phyloP scores from a whole-genome alignment of 768 basidiomycete genomes.

The Pisolithus orientalis region DNA sequence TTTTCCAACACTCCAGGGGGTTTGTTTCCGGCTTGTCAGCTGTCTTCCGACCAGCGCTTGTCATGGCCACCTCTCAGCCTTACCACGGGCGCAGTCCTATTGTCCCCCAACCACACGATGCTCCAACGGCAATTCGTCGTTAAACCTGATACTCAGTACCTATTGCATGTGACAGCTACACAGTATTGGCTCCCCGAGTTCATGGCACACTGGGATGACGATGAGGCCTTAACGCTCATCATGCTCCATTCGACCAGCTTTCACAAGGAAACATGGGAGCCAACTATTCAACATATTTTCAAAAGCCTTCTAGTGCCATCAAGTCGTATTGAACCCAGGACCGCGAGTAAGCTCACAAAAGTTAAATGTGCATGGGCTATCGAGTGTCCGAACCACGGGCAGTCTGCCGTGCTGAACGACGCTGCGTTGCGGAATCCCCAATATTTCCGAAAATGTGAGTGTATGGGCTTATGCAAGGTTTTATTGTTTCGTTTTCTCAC shows the following conservation, averaged over 20 bases:
- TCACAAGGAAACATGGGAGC: conserved; percentile 72
- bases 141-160: conserved; percentile 36
- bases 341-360: conserved; percentile 2
- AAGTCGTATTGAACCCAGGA: too few relatives aligned
- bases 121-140: conserved; percentile 26
- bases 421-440: conserved; percentile 36
- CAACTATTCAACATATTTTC: conserved; percentile 47
- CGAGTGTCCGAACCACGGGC: conserved; percentile 71
- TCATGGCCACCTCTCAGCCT: too few relatives aligned
- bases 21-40: too few relatives aligned
- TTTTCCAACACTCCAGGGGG: too few relatives aligned
- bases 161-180: conserved; percentile 50
- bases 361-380: conserved; percentile 50
- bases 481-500: not conserved
- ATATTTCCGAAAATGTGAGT: conserved; percentile 43
- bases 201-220: conserved; percentile 30
- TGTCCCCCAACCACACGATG: conserved; percentile 7
- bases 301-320: conserved; percentile 10
- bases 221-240: conserved; percentile 48
- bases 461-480: not conserved
- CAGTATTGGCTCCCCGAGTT: conserved; percentile 45
- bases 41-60: too few relatives aligned
- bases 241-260: conserved; percentile 68
- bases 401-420: conserved; percentile 50
- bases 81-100: not conserved